Evolutionary conservation across 108 stramenopile species (phyloP), one percentile per base, ranked within the genome.

Genomic region (Tribonema minus): DNA sequence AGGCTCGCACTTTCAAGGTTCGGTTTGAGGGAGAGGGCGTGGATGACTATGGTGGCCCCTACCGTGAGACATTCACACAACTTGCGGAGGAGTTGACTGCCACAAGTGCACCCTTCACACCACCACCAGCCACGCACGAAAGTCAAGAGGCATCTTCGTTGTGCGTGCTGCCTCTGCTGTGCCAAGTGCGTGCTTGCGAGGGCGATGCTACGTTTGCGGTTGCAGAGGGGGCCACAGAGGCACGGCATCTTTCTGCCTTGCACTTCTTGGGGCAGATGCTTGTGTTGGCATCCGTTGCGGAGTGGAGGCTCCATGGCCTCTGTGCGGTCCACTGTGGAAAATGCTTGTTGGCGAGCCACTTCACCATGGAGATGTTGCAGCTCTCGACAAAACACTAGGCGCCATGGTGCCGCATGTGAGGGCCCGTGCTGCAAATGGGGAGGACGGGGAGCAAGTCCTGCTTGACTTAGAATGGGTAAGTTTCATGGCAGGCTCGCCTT

Each of bases 1-100:
- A 98, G 76, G 88, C 90, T 67, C 84, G 97, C 60, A 92, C 94
- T 46, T 98, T 96, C 85, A 96, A 96, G 82, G 93, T 98, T 37
- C 94, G 94, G n/a, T n/a, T n/a, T n/a, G n/a, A n/a, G n/a, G n/a
- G n/a, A n/a, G n/a, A n/a, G n/a, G n/a, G n/a, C n/a, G n/a, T n/a
- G n/a, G n/a, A n/a, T n/a, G n/a, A n/a, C n/a, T n/a, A n/a, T n/a
- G n/a, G n/a, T n/a, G n/a, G n/a, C n/a, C 97, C 97, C 0, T 96
- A 96, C 69, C 88, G 97, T 32, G 95, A 95, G 72, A 86, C 93
- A 31, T 98, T 96, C 76, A 92, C 94, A 1, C 95, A 96, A 68
- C 91, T 94, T 0, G 82, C 93, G 7, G 76, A 82, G 23, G 97
- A 98, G 83, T 80, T 94, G 27, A 75, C 63, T 1, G 46, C 74